These are phyloP conservation scores for Forsythia viridissima DNA, from an alignment of 257 asterid genomes.

Conservation along the genomic window DNA sequence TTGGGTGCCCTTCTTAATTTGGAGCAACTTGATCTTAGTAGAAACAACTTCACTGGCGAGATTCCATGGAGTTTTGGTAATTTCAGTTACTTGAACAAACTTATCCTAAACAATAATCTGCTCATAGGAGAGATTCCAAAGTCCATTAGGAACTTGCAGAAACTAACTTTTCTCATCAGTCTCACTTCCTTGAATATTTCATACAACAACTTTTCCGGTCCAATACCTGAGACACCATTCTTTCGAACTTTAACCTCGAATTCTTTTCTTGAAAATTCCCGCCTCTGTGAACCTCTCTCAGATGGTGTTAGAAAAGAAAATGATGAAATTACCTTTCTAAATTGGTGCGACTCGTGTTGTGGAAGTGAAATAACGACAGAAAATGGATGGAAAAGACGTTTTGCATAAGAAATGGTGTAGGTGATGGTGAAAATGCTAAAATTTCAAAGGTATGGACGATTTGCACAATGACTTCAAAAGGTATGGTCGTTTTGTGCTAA, in stretches of 20 bases:
- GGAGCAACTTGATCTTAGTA: slow-evolving; percentile 94
- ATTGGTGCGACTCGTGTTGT: too few relatives aligned
- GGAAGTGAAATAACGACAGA: too few relatives aligned
- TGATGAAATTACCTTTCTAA: too few relatives aligned
- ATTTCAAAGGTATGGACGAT: too few relatives aligned
- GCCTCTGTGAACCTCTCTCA: slow-evolving; percentile 61
- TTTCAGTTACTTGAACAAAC: slow-evolving; percentile 79
- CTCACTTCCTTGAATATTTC: slow-evolving; percentile 78
- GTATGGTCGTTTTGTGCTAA: too few relatives aligned
- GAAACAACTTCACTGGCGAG: slow-evolving; percentile 71
- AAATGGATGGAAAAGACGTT: too few relatives aligned
- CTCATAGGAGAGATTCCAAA: slow-evolving; percentile 62
- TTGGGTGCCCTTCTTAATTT: slow-evolving; percentile 74
- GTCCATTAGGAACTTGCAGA: slow-evolving; percentile 66
- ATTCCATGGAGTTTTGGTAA: slow-evolving; percentile 81
- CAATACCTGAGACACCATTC: slow-evolving; percentile 80
- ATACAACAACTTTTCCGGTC: slow-evolving; percentile 81
- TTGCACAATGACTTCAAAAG: too few relatives aligned
- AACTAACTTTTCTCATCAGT: slow-evolving; percentile 68
- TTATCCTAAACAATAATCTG: slow-evolving; percentile 67
- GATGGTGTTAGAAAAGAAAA: too few relatives aligned
- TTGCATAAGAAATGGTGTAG: too few relatives aligned
- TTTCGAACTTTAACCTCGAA: slow-evolving; percentile 57
- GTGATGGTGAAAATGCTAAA: too few relatives aligned
- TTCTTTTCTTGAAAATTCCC: slow-evolving; percentile 68